Base-by-base conservation (phyloP, 306 rosid genomes). In the Acmispon strigosus region DNA sequence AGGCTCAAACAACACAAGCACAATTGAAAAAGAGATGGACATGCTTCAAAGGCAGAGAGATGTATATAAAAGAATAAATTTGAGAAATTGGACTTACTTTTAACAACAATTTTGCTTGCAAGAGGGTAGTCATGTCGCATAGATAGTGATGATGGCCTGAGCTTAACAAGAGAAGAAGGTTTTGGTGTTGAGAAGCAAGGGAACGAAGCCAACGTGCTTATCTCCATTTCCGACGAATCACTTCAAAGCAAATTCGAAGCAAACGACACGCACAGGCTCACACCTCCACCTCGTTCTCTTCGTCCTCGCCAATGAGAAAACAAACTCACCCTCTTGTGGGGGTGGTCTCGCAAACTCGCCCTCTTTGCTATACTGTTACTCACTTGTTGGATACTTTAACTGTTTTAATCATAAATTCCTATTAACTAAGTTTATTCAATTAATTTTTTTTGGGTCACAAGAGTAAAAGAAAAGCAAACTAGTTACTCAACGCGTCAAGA, bases 101-200 rank as follows among this genome's bases (percentile, higher is more conserved):
- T 78, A 37, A 89, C 83, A 63, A 89, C 44, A 53, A 92, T 70
- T 87, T 85, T 87, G 90, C 94, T 87, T 12, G 90, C 97, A 45
- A 89, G 97, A 1, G 97, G 91, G 63, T 75, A 87, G 19, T 83
- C 85, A 1, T 59, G 62, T 39, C 72, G 87, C 81, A 81, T 73
- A 76, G 88, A 91, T 32, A 49, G 6, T 27, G 89, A 80, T 77
- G 89, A 78, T 79, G 50, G 16, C 37, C 77, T 71, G 73, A 89
- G 74, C 20, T 62, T 87, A 32, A 79, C 58, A 55, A 82, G 44
- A 79, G 67, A 64, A 79, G 67, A 64, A 22, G 67, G 76, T 44
- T 44, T 75, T 10, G 57, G 43, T 32, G 11, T 11, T 37, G 73
- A 49, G 64, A 29, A 37, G 4, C 70, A 47, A 44, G 90, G 76